Percentiles rank a stretch among this genome's conserved stretches.
These are phyloP conservation scores for Colletotrichum somersetense DNA, from an alignment of 2,329 filamentous ascomycete genomes.

Conservation along the genomic window DNA sequence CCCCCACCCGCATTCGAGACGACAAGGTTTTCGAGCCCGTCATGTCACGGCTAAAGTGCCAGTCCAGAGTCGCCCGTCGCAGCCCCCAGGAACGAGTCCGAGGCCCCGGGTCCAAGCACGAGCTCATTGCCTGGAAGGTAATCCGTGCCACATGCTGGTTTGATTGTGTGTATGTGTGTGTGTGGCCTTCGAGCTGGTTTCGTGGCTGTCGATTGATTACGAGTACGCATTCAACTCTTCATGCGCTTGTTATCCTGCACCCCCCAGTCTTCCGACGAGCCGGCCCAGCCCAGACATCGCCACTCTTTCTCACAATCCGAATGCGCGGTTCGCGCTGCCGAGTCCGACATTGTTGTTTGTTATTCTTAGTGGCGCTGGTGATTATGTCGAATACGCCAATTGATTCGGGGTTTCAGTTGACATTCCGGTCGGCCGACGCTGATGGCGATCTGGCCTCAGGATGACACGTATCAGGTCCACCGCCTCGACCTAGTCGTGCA, in stretches of 20 bases:
- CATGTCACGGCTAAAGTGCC: constrained; percentile 16
- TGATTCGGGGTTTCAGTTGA: not conserved
- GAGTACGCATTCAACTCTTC: not conserved
- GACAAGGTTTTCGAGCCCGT: constrained; percentile 18
- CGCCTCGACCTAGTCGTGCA: not conserved
- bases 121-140: constrained; percentile 19
- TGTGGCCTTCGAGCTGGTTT: not conserved
- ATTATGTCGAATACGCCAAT: not conserved
- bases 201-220: not conserved
- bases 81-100: constrained; percentile 17
- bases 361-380: not conserved
- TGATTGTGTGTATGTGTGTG: not conserved
- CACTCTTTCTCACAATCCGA: not conserved
- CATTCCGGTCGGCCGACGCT: not conserved
- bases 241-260: not conserved
- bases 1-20: not conserved
- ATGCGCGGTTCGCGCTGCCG: not conserved
- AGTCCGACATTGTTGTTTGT: not conserved
- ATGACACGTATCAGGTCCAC: not conserved
- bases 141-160: not conserved
- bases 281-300: not conserved
- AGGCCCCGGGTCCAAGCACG: constrained; percentile 26
- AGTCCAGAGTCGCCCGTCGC: constrained; percentile 3
- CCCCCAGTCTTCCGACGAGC: not conserved
- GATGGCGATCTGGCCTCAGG: not conserved